Evolutionary conservation across 176 grass and related monocot genomes (phyloP), one percentile per base, ranked within the genome.

Genomic region (Otatea glauca): DNA sequence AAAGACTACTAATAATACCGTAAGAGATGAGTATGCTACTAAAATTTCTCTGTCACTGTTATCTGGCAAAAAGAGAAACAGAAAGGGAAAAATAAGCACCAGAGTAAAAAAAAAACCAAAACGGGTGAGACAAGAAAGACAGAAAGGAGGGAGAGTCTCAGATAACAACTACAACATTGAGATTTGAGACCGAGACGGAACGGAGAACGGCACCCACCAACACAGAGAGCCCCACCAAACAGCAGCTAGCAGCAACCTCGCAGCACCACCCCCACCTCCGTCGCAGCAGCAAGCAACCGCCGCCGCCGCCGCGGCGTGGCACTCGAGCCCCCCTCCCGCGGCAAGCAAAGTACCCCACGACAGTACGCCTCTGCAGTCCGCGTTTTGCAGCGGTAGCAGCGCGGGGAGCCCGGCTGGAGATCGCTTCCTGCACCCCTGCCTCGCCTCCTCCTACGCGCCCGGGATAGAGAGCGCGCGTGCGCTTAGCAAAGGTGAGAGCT

Each of bases 401-500:
- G 56, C 35, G 56, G 59, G 70, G 54, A 70, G 71, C 20, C 21
- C 25, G 15, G 51, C 83, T 60, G 79, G 84, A 78, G 83, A 90
- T 86, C 88, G 79, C 66, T 78, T 65, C 60, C 32, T 51, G 44
- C 81, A 61, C 56, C 39, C 83, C 47, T 17, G 63, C 51, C 42
- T 66, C 44, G 13, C 39, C 29, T 25, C 43, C 43, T 62, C 43
- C 13, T 60, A 64, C 21, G 65, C 27, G 49, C 50, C 68, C 17
- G 43, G 58, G 37, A n/a, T 56, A 24, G 42, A 45, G 56, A 14
- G 27, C 21, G 47, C 71, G 6, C 15, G 34, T 11, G 68, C 39
- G 73, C 65, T 34, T 9, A 65, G 88, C 78, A 75, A 63, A 89
- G 83, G 88, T 86, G 72, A 90, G 83, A 86, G 65, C 65, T 76